Conservation (phyloP, 306 rosid species). For the Castanopsis chinensis region DNA sequence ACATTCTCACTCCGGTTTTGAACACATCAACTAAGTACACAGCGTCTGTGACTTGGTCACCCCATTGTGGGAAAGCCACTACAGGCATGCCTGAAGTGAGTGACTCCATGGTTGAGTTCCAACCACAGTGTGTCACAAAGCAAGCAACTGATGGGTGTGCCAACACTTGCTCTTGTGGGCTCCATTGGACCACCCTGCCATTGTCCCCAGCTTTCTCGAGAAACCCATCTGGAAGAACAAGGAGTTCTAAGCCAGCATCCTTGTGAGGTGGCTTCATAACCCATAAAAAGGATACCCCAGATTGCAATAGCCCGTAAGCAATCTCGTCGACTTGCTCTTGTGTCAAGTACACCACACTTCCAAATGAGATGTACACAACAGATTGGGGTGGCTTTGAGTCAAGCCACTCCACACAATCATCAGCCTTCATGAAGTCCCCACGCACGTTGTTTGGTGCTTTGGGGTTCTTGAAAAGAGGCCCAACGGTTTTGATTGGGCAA, state of each 20-base stretch:
- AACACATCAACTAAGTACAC: slow-evolving; percentile 57
- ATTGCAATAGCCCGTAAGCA: slow-evolving; percentile 52
- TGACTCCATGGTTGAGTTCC: slow-evolving; percentile 75
- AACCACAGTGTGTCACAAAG: slow-evolving; percentile 71
- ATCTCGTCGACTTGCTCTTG: slow-evolving; percentile 64
- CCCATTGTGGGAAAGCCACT: slow-evolving; percentile 77
- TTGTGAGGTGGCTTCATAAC: slow-evolving; percentile 46
- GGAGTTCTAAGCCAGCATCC: not conserved
- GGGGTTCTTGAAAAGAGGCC: slow-evolving; percentile 60
- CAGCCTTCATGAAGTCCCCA: slow-evolving; percentile 49
- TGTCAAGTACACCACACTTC: slow-evolving; percentile 45
- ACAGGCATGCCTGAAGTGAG: slow-evolving; percentile 55
- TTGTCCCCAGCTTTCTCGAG: slow-evolving; percentile 34
- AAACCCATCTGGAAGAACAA: slow-evolving; percentile 48
- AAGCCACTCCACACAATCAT: slow-evolving; percentile 59
- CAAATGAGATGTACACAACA: slow-evolving; percentile 67
- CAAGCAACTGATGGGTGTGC: slow-evolving; percentile 58
- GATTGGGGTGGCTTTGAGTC: slow-evolving; percentile 38
- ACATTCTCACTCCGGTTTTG: slow-evolving; percentile 35
- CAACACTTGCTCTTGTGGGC: slow-evolving; percentile 62
- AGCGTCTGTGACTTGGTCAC: slow-evolving; percentile 72
- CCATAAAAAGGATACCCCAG: slow-evolving; percentile 55
- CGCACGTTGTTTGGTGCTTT: slow-evolving; percentile 17
- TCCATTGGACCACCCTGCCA: slow-evolving; percentile 63
- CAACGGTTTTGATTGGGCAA: slow-evolving; percentile 30